Conservation (phyloP, 495 filamentous ascomycete genomes). For the Aspergillus biplanus region DNA sequence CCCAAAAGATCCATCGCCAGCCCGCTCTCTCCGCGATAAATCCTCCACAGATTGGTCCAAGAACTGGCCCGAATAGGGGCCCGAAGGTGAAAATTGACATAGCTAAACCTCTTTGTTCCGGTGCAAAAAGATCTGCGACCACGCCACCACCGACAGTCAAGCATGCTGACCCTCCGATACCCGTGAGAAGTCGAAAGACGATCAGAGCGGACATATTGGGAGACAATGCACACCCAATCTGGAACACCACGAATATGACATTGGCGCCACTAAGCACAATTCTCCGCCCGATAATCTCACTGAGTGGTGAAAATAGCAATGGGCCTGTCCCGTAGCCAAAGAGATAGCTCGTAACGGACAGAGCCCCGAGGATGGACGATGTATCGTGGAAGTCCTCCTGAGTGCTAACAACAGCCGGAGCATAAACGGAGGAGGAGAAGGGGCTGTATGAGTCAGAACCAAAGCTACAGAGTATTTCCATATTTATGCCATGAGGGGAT, state of each 20-base stretch:
- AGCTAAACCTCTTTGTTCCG: constrained; percentile 52
- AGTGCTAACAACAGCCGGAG: constrained; percentile 12
- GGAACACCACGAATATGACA: constrained; percentile 54
- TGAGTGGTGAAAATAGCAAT: constrained; percentile 22
- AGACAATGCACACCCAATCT: constrained; percentile 53
- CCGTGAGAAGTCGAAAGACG: constrained; percentile 56
- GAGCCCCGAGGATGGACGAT: constrained; percentile 14
- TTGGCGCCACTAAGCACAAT: constrained; percentile 53
- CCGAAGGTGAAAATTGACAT: constrained; percentile 30
- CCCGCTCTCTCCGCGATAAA: constrained; percentile 53
- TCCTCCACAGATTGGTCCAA: constrained; percentile 54
- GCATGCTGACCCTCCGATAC: constrained; percentile 50
- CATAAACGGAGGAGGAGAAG: constrained; percentile 17
- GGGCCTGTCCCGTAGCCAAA: constrained; percentile 20
- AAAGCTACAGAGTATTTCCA: neutral
- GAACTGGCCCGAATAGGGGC: constrained; percentile 51
- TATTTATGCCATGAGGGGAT: neutral
- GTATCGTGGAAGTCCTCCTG: constrained; percentile 13
- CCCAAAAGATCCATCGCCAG: constrained; percentile 60
- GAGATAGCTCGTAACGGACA: constrained; percentile 17
- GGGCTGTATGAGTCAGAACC: constrained; percentile 1
- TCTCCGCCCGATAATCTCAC: constrained; percentile 62
- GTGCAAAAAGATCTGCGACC: constrained; percentile 56
- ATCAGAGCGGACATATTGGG: constrained; percentile 51
- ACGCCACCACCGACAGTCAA: constrained; percentile 58